Percentiles rank a stretch among this genome's conserved stretches.
Conservation (phyloP, 164 flowering plant genomes). For the Echeveria elegans region DNA sequence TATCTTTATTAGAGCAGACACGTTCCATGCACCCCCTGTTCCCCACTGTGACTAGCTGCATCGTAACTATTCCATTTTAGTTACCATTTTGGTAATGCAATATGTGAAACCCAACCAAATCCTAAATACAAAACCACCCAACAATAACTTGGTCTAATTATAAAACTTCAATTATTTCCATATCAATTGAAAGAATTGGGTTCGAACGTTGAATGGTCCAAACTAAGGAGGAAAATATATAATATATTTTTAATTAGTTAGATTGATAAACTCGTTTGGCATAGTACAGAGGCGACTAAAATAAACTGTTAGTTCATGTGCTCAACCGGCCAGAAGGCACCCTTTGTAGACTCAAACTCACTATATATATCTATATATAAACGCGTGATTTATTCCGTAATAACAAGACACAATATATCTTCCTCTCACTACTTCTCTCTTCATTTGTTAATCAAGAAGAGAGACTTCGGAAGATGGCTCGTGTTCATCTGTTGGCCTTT, state of each 20-base stretch:
- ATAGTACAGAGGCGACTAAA: too few species aligned
- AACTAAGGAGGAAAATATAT: background rate
- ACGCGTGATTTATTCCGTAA: background rate
- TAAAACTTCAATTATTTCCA: too few species aligned
- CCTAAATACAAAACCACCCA: too few species aligned
- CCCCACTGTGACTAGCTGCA: background rate
- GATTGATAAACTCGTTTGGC: background rate
- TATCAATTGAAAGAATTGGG: too few species aligned
- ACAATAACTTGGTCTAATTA: too few species aligned
- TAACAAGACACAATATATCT: background rate
- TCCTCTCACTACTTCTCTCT: background rate
- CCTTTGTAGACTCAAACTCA: background rate
- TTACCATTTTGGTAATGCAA: too few species aligned
- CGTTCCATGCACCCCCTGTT: background rate
- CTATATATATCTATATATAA: background rate
- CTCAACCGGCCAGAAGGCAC: constrained; percentile 1
- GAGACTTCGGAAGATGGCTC: constrained; percentile 1
- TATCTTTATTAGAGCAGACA: background rate
- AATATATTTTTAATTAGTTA: background rate
- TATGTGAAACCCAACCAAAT: too few species aligned
- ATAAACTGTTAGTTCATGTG: constrained; percentile 1
- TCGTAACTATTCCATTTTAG: background rate
- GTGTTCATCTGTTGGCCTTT: background rate
- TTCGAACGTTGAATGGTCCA: too few species aligned
- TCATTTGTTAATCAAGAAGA: background rate